Conservation (phyloP, 2,329 filamentous ascomycete species). For the Colletotrichum sp. region DNA sequence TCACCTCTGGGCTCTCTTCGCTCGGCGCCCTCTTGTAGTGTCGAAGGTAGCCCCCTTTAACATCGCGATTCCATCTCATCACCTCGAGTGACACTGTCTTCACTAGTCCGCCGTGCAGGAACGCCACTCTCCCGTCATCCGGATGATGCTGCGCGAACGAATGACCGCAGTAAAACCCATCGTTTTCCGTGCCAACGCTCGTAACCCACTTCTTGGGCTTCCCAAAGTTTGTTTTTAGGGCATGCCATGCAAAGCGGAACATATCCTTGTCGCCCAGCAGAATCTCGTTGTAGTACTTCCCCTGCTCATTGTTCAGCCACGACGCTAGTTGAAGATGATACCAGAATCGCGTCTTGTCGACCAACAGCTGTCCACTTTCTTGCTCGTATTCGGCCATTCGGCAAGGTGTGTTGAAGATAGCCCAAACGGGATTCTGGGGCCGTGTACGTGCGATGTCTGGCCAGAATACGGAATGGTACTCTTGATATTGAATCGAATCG, state of each 20-base stretch:
- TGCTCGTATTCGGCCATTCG: constrained; percentile 13
- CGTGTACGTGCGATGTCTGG: constrained; percentile 5
- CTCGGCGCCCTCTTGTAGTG: constrained; percentile 5
- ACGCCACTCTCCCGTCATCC: constrained; percentile 4
- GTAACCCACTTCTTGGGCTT: constrained; percentile 4
- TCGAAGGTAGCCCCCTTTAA: background rate
- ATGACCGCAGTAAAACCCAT: constrained; percentile 9
- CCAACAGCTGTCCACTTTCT: constrained; percentile 2
- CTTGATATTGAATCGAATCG: constrained; percentile 1
- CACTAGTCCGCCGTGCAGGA: constrained; percentile 5
- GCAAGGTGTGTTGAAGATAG: constrained; percentile 6
- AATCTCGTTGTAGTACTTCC: background rate
- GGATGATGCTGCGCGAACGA: constrained; percentile 15
- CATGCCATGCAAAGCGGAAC: constrained; percentile 16
- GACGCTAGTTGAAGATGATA: constrained; percentile 13
- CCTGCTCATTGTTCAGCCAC: constrained; percentile 13
- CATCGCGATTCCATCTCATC: constrained; percentile 4
- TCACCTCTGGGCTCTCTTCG: background rate
- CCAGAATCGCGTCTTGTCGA: constrained; percentile 13
- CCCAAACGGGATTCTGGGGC: constrained; percentile 1
- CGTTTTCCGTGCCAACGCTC: constrained; percentile 10
- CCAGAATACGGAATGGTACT: constrained; percentile 7
- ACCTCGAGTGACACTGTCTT: constrained; percentile 9
- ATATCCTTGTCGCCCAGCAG: constrained; percentile 14
- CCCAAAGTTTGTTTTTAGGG: background rate